phyloP scores from a whole-genome alignment of 768 basidiomycete species.

The Tylopilus plumbeoviolaceoides region DNA sequence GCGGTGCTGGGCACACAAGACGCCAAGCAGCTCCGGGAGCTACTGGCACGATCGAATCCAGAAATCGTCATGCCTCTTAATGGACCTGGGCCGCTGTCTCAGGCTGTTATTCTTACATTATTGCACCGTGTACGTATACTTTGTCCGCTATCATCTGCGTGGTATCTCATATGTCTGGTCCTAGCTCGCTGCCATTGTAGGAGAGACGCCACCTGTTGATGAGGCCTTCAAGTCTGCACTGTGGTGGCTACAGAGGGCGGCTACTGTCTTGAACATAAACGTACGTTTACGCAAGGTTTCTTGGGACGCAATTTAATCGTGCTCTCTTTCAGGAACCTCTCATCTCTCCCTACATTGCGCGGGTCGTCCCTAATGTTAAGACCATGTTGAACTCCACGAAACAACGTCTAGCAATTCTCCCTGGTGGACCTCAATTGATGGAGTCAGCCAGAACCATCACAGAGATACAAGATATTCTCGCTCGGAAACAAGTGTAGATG shows the following conservation, averaged over 20 bases:
- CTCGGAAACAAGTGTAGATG: constrained; percentile 35
- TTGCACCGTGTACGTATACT: constrained; percentile 65
- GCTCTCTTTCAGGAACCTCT: constrained; percentile 56
- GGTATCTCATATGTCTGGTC: neutral
- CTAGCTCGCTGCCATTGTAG: constrained; percentile 70
- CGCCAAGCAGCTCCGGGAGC: constrained; percentile 64
- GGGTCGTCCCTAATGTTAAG: constrained; percentile 78
- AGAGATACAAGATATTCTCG: constrained; percentile 72
- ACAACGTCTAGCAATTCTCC: constrained; percentile 74
- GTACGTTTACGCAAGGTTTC: constrained; percentile 35
- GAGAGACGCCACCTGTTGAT: constrained; percentile 72
- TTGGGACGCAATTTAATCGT: neutral
- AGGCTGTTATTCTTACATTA: constrained; percentile 79
- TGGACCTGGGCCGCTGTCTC: constrained; percentile 66
- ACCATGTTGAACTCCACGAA: constrained; percentile 73
- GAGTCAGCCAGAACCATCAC: constrained; percentile 68
- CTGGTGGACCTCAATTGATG: constrained; percentile 61
- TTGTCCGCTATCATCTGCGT: neutral
- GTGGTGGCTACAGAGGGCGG: constrained; percentile 84
- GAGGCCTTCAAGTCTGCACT: constrained; percentile 77
- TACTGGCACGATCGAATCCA: constrained; percentile 70
- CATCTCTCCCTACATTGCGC: constrained; percentile 76
- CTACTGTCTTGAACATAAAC: constrained; percentile 67
- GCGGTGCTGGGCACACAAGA: constrained; percentile 76
- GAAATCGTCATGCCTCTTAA: constrained; percentile 78